Evolutionary conservation across 345 rosid species (phyloP).

Genomic region (Melaleuca quinquenervia): DNA sequence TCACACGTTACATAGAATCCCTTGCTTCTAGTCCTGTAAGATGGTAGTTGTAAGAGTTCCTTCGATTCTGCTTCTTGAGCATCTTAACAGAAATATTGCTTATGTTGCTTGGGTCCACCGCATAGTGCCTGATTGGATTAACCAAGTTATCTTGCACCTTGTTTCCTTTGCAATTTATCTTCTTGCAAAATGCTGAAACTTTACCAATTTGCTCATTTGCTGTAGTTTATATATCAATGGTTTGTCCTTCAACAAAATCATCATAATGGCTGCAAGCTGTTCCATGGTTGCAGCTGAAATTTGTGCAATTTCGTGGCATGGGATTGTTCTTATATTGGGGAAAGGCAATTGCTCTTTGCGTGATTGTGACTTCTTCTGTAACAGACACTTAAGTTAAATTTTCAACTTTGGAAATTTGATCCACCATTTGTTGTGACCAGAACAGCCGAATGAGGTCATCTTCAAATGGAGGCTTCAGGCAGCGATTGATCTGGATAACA

Average conservation of each 20-base stretch:
- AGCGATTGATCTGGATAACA: neutral
- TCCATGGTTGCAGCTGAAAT: neutral
- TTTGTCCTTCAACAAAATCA: neutral
- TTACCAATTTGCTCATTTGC: neutral
- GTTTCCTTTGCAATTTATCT: neutral
- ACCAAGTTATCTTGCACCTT: neutral
- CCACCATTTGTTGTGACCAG: neutral
- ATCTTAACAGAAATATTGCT: neutral
- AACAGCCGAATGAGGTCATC: neutral
- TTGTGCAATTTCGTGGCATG: neutral
- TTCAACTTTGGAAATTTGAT: neutral
- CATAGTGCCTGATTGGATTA: neutral
- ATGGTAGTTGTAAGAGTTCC: neutral
- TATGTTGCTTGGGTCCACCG: neutral
- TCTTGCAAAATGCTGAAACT: neutral
- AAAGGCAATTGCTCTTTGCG: neutral
- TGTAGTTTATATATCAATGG: neutral
- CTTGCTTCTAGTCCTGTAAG: neutral
- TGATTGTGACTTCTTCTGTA: neutral
- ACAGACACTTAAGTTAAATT: neutral
- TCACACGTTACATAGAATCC: neutral
- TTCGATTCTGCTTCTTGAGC: neutral
- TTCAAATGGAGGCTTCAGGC: neutral
- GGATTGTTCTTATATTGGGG: neutral
- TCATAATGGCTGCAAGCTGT: neutral